phyloP scores from a whole-genome alignment of 768 basidiomycete species.

The Suillus occidentalis region DNA sequence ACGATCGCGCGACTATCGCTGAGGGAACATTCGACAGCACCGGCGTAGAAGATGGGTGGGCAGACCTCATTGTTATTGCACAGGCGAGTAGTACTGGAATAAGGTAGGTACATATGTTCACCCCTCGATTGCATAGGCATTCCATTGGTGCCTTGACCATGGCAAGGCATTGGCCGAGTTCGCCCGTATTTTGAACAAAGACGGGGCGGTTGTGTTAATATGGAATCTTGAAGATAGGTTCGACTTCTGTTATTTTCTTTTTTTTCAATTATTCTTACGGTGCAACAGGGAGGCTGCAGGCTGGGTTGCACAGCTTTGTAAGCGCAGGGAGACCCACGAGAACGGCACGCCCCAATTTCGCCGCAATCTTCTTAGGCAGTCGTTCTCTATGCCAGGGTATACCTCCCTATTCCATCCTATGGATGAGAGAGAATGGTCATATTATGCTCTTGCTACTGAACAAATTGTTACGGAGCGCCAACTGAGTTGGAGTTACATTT shows the following conservation, averaged over 20 bases:
- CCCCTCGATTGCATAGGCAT: constrained; percentile 55
- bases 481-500: constrained; percentile 83
- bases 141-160: constrained; percentile 90
- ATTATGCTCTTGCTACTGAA: constrained; percentile 51
- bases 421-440: constrained; percentile 55
- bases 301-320: constrained; percentile 76
- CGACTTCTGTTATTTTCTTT: constrained; percentile 7
- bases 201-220: constrained; percentile 66
- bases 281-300: constrained; percentile 47
- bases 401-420: constrained; percentile 55
- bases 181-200: constrained; percentile 73
- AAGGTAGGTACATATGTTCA: neutral
- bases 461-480: constrained; percentile 65
- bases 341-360: constrained; percentile 80
- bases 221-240: constrained; percentile 92
- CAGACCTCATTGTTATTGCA: constrained; percentile 78
- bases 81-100: constrained; percentile 45
- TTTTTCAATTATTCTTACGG: neutral
- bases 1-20: constrained; percentile 48
- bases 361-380: constrained; percentile 66
- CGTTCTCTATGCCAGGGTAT: constrained; percentile 67
- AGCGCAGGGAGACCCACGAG: constrained; percentile 69
- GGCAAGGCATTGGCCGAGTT: constrained; percentile 73
- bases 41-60: constrained; percentile 60
- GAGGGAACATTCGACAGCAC: constrained; percentile 74